These are phyloP conservation scores for Colletotrichum noveboracense DNA, from an alignment of 2,329 filamentous ascomycete species.

Conservation along the genomic window DNA sequence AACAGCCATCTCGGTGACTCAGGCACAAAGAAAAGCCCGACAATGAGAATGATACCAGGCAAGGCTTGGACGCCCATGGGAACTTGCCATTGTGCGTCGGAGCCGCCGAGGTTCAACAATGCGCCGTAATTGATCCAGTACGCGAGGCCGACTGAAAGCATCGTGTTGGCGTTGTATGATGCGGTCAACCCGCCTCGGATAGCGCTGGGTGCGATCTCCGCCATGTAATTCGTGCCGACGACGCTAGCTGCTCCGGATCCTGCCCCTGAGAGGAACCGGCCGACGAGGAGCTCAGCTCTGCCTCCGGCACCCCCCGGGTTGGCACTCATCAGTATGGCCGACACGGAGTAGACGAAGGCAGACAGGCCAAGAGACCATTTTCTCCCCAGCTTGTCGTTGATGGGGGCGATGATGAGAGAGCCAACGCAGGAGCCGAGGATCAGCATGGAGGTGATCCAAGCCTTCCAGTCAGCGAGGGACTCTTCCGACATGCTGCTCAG, in stretches of 20 bases:
- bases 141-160: constrained; percentile 42
- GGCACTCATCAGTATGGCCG: constrained; percentile 42
- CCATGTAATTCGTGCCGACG: constrained; percentile 47
- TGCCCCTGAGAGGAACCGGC: not conserved
- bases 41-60: constrained; percentile 1
- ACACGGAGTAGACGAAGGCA: constrained; percentile 48
- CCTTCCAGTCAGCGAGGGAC: not conserved
- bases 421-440: not conserved
- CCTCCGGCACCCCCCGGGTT: constrained; percentile 30
- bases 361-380: constrained; percentile 42
- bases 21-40: not conserved
- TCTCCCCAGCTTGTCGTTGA: constrained; percentile 45
- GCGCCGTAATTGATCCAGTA: constrained; percentile 53
- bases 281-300: not conserved
- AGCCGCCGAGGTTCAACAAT: constrained; percentile 36
- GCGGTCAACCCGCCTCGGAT: constrained; percentile 46
- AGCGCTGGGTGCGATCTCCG: constrained; percentile 51
- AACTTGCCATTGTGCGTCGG: constrained; percentile 54
- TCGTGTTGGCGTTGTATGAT: constrained; percentile 50
- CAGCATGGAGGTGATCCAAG: not conserved
- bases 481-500: not conserved
- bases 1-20: not conserved
- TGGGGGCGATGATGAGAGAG: constrained; percentile 37
- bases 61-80: not conserved
- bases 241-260: constrained; percentile 39